phyloP scores from a whole-genome alignment of 805 yeast species.

The Suhomyces vadensis region DNA sequence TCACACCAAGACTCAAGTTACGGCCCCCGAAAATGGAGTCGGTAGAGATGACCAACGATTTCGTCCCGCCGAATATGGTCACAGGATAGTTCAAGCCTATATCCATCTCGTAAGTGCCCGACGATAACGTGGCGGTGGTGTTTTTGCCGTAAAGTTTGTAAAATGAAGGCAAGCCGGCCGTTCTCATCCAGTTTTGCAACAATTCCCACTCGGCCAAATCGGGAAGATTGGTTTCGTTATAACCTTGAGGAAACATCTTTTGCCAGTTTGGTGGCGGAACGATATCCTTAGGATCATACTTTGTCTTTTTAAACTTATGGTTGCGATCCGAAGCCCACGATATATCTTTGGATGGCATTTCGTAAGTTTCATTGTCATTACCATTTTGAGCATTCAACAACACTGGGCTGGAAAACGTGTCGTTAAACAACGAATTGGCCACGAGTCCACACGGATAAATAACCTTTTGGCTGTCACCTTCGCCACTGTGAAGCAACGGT shows the following conservation, averaged over 20 bases:
- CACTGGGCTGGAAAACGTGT: conserved; percentile 63
- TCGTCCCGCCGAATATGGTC: conserved; percentile 81
- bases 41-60: conserved; percentile 78
- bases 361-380: conserved; percentile 43
- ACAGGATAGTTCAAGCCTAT: conserved; percentile 83
- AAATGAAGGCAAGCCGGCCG: conserved; percentile 90
- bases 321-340: conserved; percentile 83
- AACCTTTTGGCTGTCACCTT: conserved; percentile 41
- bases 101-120: conserved; percentile 70
- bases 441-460: conserved; percentile 93
- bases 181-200: conserved; percentile 97
- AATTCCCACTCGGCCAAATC: conserved; percentile 75
- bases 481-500: conserved; percentile 41
- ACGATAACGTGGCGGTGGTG: conserved; percentile 51
- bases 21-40: conserved; percentile 85
- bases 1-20: conserved; percentile 78
- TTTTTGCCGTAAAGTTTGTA: conserved; percentile 80
- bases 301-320: conserved; percentile 66
- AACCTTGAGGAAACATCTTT: conserved; percentile 78
- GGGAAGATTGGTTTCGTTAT: conserved; percentile 79
- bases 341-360: conserved; percentile 56
- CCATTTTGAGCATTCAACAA: conserved; percentile 48
- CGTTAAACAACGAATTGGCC: conserved; percentile 91
- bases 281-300: conserved; percentile 64
- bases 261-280: conserved; percentile 97